These are phyloP conservation scores for Penicilliopsis zonata DNA, from an alignment of 495 filamentous ascomycete genomes.

Conservation along the genomic window DNA sequence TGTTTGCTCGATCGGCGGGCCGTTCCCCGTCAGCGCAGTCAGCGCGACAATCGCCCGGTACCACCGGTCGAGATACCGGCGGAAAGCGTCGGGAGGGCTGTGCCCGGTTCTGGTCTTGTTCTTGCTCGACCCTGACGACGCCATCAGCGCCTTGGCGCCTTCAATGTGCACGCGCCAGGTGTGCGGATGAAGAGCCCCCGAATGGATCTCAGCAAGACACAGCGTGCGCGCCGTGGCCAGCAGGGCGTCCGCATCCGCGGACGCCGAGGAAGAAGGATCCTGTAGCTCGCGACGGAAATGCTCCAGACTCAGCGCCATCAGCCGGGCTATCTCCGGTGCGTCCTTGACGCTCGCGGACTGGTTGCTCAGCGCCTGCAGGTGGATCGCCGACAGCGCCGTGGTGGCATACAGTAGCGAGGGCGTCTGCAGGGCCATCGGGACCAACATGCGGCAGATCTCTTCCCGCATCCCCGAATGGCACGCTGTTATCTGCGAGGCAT, in stretches of 20 bases:
- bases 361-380: conserved; percentile 31
- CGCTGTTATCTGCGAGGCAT: conserved; percentile 34
- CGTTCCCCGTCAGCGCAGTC: conserved; percentile 34
- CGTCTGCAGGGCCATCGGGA: conserved; percentile 35
- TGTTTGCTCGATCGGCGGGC: conserved; percentile 27
- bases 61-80: conserved; percentile 33
- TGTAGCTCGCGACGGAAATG: conserved; percentile 34
- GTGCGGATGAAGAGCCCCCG: conserved; percentile 32
- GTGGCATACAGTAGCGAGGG: conserved; percentile 35
- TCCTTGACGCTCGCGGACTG: conserved; percentile 31
- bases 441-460: conserved; percentile 34
- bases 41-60: conserved; percentile 35
- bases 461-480: conserved; percentile 34
- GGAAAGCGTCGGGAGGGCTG: conserved; percentile 27
- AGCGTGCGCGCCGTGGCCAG: conserved; percentile 36
- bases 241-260: conserved; percentile 31
- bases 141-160: conserved; percentile 32
- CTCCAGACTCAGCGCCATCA: conserved; percentile 33
- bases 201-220: conserved; percentile 37
- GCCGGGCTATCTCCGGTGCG: conserved; percentile 29
- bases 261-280: conserved; percentile 20
- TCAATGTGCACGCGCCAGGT: conserved; percentile 37
- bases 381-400: conserved; percentile 35
- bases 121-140: conserved; percentile 13
- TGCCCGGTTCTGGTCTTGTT: conserved; percentile 8